These are phyloP conservation scores for Suillus americanus DNA, from an alignment of 768 basidiomycete species.

Conservation along the genomic window DNA sequence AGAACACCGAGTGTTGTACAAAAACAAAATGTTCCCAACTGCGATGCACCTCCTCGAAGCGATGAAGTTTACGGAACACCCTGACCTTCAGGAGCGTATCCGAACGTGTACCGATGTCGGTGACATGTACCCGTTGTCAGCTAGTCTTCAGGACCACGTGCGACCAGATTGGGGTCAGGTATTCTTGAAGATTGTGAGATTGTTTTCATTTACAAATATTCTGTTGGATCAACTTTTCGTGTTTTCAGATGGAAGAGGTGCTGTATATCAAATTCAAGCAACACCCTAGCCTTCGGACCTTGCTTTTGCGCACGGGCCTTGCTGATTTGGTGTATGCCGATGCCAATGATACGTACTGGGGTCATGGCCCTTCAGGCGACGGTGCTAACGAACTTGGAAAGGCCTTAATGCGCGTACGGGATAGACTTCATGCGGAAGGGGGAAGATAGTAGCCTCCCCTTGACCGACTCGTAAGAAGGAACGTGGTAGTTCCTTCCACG, in stretches of 20 bases:
- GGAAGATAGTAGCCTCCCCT: slow-evolving; percentile 9
- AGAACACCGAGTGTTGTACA: slow-evolving; percentile 57
- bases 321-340: slow-evolving; percentile 55
- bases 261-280: slow-evolving; percentile 69
- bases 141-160: slow-evolving; percentile 35
- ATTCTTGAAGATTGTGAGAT: slow-evolving; percentile 46
- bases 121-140: slow-evolving; percentile 38
- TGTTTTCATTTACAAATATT: neutral
- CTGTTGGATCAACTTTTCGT: slow-evolving; percentile 1
- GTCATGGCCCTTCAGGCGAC: slow-evolving; percentile 47
- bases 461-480: neutral
- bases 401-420: slow-evolving; percentile 55
- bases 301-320: slow-evolving; percentile 55
- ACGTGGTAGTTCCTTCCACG: neutral
- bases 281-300: slow-evolving; percentile 54
- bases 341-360: slow-evolving; percentile 62
- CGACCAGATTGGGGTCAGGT: slow-evolving; percentile 56
- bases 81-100: slow-evolving; percentile 57
- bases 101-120: slow-evolving; percentile 40
- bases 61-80: slow-evolving; percentile 58
- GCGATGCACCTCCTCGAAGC: slow-evolving; percentile 79
- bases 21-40: slow-evolving; percentile 58
- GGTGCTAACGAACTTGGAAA: slow-evolving; percentile 67
- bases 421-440: slow-evolving; percentile 38
- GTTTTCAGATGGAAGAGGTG: slow-evolving; percentile 63